phyloP scores from a whole-genome alignment of 805 yeast species.

The Priceomyces medius region DNA sequence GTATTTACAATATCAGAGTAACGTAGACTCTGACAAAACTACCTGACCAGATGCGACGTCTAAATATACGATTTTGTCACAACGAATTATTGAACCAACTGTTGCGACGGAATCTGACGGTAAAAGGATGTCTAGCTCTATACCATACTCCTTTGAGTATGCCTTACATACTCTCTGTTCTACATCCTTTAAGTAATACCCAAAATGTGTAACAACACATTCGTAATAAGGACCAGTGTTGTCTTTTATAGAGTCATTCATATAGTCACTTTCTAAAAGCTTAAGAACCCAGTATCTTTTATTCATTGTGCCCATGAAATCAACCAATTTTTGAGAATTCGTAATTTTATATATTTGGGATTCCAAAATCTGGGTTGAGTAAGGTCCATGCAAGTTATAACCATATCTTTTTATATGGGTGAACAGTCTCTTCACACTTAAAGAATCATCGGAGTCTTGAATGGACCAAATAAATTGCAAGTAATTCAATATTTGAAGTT shows the following conservation, averaged over 20 bases:
- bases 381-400: slow-evolving; percentile 35
- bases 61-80: slow-evolving; percentile 44
- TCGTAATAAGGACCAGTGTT: slow-evolving; percentile 17
- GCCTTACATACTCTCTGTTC: slow-evolving; percentile 35
- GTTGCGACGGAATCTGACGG: slow-evolving; percentile 17
- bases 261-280: slow-evolving; percentile 7
- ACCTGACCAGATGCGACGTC: slow-evolving; percentile 41
- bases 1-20: slow-evolving; percentile 1
- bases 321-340: slow-evolving; percentile 13
- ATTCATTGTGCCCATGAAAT: slow-evolving; percentile 14
- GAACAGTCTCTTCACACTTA: slow-evolving; percentile 11
- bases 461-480: slow-evolving; percentile 15
- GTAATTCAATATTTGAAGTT: slow-evolving; percentile 37
- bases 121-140: slow-evolving; percentile 44
- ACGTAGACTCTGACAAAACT: slow-evolving; percentile 28
- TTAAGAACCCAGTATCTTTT: slow-evolving; percentile 26
- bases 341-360: slow-evolving; percentile 15
- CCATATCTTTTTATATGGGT: slow-evolving; percentile 32
- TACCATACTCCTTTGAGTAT: slow-evolving; percentile 47
- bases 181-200: slow-evolving; percentile 20
- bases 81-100: slow-evolving; percentile 46
- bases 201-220: slow-evolving; percentile 41
- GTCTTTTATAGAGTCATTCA: background rate
- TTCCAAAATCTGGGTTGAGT: slow-evolving; percentile 13
- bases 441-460: background rate